A percentile compares a stretch with the other conserved stretches of the same genome.
These are phyloP conservation scores for Irpex sp. DNA, from an alignment of 1,284 basidiomycete genomes.

Conservation along the genomic window DNA sequence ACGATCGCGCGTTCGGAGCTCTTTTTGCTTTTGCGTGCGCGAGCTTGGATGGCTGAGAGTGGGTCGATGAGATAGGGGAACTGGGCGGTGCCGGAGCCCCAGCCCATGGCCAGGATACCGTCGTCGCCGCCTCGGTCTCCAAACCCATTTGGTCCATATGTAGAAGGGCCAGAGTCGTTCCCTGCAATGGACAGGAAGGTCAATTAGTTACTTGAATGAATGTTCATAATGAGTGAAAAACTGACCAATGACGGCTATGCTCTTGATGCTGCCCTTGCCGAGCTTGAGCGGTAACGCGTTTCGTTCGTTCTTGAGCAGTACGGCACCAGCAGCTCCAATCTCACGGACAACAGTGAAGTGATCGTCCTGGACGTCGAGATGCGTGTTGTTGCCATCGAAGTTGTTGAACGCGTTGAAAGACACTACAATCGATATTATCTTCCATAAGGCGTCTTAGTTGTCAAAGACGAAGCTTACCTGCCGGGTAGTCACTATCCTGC, in stretches of 20 bases:
- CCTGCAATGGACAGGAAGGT: slow-evolving; percentile 30
- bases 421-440: slow-evolving; percentile 19
- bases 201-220: neutral
- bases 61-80: slow-evolving; percentile 64
- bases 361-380: slow-evolving; percentile 73
- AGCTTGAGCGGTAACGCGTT: slow-evolving; percentile 60
- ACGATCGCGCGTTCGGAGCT: slow-evolving; percentile 46
- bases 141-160: slow-evolving; percentile 70
- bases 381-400: slow-evolving; percentile 49
- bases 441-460: neutral
- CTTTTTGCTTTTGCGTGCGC: slow-evolving; percentile 36
- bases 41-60: slow-evolving; percentile 64
- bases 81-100: slow-evolving; percentile 52
- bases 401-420: slow-evolving; percentile 59
- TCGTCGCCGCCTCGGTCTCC: slow-evolving; percentile 57
- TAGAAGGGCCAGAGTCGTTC: slow-evolving; percentile 64
- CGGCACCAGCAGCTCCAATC: slow-evolving; percentile 71
- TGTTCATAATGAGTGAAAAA: neutral
- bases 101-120: slow-evolving; percentile 79
- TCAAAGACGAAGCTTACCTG: slow-evolving; percentile 14
- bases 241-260: slow-evolving; percentile 50
- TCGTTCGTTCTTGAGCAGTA: slow-evolving; percentile 77
- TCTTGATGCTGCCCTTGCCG: slow-evolving; percentile 22
- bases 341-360: slow-evolving; percentile 67
- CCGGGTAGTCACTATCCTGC: slow-evolving; percentile 63